Evolutionary conservation across 2,329 filamentous ascomycete genomes (phyloP).

Genomic region (Knufia fluminis): DNA sequence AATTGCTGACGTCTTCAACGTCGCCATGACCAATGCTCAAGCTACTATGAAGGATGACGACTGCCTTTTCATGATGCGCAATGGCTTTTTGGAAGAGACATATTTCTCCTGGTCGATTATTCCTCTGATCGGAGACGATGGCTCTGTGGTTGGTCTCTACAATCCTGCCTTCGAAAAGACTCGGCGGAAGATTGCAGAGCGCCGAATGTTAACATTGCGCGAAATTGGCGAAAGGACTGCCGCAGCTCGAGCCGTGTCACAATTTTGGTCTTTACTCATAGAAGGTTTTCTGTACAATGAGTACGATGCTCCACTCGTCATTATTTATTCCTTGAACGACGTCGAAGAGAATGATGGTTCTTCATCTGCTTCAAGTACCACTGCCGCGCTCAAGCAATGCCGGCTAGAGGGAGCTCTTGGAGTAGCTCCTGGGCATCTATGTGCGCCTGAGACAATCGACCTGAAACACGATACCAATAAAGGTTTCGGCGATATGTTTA

Average conservation of each 20-base stretch:
- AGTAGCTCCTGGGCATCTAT: constrained; percentile 54
- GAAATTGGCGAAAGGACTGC: constrained; percentile 70
- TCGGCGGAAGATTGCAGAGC: constrained; percentile 64
- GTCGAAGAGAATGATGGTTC: constrained; percentile 59
- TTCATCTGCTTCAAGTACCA: constrained; percentile 60
- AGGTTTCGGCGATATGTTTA: constrained; percentile 67
- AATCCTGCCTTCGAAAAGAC: constrained; percentile 79
- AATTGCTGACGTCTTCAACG: constrained; percentile 58
- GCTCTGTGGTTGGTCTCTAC: constrained; percentile 65
- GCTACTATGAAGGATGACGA: constrained; percentile 81
- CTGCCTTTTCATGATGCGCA: constrained; percentile 60
- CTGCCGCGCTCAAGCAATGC: constrained; percentile 53
- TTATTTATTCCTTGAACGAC: constrained; percentile 67
- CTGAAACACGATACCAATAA: constrained; percentile 55
- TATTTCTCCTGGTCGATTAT: constrained; percentile 74
- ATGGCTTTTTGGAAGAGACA: constrained; percentile 61
- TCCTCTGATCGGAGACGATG: constrained; percentile 64
- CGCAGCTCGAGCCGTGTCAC: constrained; percentile 59
- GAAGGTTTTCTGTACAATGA: constrained; percentile 64
- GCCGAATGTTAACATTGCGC: constrained; percentile 67
- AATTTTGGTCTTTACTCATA: constrained; percentile 64
- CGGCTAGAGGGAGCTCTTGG: constrained; percentile 65
- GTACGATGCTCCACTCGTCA: constrained; percentile 63
- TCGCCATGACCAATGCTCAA: constrained; percentile 60
- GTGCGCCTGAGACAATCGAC: constrained; percentile 55